Evolutionary conservation across 208 protist genomes (phyloP), one percentile per base, ranked within the genome.

Genomic region (Phytomonas francai): DNA sequence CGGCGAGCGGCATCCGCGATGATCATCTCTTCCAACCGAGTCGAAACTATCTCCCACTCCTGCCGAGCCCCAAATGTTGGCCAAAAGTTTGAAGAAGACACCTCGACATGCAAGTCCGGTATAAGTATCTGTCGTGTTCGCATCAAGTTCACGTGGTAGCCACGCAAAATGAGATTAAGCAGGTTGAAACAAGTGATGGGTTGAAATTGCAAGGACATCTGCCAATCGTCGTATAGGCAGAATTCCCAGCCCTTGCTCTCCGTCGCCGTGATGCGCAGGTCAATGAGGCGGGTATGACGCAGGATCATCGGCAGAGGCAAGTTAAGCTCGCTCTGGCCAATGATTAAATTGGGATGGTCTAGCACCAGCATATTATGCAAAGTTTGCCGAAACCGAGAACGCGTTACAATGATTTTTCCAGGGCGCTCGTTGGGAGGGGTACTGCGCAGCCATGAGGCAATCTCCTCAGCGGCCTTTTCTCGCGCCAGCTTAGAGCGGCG

Each of bases 201-300:
- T 61, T 97, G 97, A 64, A 99, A 98, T 36, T 95, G 95, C 67
- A 88, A 63, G 39, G 69, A 74, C 67, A 97, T 88, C 45, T 99
- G 91, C 99, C 99, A 99, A 85, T 99, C 99, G 83, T 99, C 99
- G 89, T 99, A 99, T 33, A 99, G 77, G 84, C 98, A 99, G 79
- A 99, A 99, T 58, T 99, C 84, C 66, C 98, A 87, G 74, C 98
- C 97, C 68, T 98, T 95, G 57, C 98, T 99, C 84, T 99, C 97
- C 12, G 97, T 99, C 14, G 99, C 98, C 72, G 98, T 98, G 27
- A 99, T 91, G 70, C 99, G 99, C 27, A 99, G 81, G 76, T 99
- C 98, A 54, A 97, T 98, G 67, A 99, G 96, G 78, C 99, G 99
- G 73, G 98, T 98, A 71, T 99, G 97, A 64, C 98, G 98, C 68